Conservation (phyloP, 495 filamentous ascomycete genomes). For the Lepraria neglecta region DNA sequence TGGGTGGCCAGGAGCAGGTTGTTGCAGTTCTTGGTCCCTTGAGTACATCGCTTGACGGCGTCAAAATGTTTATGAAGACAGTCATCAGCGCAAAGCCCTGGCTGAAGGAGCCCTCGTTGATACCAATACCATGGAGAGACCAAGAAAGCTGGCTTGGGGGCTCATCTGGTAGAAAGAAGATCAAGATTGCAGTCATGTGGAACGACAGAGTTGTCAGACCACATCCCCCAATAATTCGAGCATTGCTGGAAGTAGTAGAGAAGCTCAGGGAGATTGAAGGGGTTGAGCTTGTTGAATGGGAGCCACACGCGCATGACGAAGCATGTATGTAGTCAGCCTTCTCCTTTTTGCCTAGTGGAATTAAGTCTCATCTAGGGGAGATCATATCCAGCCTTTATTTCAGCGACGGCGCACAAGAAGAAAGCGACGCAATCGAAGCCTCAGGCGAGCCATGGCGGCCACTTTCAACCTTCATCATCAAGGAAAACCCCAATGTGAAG, state of each 20-base stretch:
- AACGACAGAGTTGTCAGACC: constrained; percentile 65
- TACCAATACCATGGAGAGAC: constrained; percentile 56
- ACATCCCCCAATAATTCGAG: constrained; percentile 62
- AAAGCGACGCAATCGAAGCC: constrained; percentile 39
- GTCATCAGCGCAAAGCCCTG: constrained; percentile 56
- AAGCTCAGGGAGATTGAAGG: constrained; percentile 44
- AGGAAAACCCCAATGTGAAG: constrained; percentile 43
- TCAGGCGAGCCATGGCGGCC: constrained; percentile 53
- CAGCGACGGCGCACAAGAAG: constrained; percentile 46
- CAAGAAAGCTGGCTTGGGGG: constrained; percentile 24
- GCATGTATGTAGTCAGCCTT: constrained; percentile 32
- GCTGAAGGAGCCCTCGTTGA: constrained; percentile 51
- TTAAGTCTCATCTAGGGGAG: constrained; percentile 33
- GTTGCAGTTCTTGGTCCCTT: constrained; percentile 57
- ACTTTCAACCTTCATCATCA: constrained; percentile 51
- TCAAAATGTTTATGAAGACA: constrained; percentile 58
- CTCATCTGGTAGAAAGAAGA: constrained; percentile 33
- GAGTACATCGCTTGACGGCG: constrained; percentile 52
- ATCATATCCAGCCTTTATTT: constrained; percentile 55
- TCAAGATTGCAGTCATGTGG: constrained; percentile 64
- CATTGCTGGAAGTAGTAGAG: constrained; percentile 49
- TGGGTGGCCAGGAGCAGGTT: constrained; percentile 54
- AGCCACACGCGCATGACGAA: constrained; percentile 54
- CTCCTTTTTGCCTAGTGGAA: too few relatives aligned
- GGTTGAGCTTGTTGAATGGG: constrained; percentile 59